phyloP scores from a whole-genome alignment of 2,329 filamentous ascomycete species.

The Stachybotrys echinatus region DNA sequence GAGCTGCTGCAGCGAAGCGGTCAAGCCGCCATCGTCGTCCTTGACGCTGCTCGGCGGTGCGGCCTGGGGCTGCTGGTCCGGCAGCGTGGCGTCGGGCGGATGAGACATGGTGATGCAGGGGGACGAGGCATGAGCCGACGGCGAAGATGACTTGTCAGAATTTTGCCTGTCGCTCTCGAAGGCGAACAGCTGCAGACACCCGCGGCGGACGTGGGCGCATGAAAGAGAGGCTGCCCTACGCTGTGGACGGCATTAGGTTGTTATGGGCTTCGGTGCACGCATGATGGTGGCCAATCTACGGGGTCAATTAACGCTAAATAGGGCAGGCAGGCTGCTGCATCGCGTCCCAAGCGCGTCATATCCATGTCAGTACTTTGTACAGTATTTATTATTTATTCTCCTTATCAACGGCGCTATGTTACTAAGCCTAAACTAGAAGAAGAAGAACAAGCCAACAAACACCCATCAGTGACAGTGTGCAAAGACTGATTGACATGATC shows the following conservation, averaged over 20 bases:
- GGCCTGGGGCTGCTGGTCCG: slow-evolving; percentile 9
- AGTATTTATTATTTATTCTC: too few species aligned
- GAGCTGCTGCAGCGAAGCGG: slow-evolving; percentile 38
- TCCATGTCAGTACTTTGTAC: too few species aligned
- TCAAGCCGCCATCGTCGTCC: slow-evolving; percentile 26
- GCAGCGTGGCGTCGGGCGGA: not conserved
- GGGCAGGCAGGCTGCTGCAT: too few species aligned
- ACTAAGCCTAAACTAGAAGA: too few species aligned
- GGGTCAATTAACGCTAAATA: not conserved
- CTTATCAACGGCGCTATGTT: too few species aligned
- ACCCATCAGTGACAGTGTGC: too few species aligned
- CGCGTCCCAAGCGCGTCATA: not conserved
- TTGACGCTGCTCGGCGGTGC: slow-evolving; percentile 24
- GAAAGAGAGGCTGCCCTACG: not conserved
- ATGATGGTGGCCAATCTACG: not conserved
- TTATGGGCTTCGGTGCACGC: not conserved
- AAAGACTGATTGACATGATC: too few species aligned
- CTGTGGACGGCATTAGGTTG: not conserved
- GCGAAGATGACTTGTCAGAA: too few species aligned
- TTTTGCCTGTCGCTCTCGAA: too few species aligned
- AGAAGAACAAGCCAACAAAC: too few species aligned
- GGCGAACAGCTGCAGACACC: too few species aligned
- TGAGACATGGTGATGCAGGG: not conserved
- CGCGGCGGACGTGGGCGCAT: not conserved
- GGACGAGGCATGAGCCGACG: too few species aligned